These are phyloP conservation scores for Fraxinus albicans DNA, from an alignment of 305 asterid genomes.

Conservation along the genomic window DNA sequence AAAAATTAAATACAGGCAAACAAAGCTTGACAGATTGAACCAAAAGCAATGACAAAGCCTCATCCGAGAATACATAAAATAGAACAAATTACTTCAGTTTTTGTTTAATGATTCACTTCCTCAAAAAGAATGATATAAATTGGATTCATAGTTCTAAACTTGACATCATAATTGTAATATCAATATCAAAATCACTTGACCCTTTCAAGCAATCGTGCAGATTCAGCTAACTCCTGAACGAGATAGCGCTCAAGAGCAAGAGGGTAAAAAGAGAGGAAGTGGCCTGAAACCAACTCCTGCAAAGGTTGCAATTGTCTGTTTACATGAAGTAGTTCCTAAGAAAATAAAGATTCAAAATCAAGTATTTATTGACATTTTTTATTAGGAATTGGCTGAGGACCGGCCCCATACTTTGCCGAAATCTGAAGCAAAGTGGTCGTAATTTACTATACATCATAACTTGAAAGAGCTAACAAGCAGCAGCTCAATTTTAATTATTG, in stretches of 20 bases:
- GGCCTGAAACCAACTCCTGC: neutral
- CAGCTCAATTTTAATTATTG: neutral
- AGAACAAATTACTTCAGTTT: neutral
- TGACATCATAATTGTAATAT: neutral
- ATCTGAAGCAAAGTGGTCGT: slow-evolving; percentile 14
- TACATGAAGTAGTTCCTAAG: neutral
- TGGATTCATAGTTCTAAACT: neutral
- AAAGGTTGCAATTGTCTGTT: neutral
- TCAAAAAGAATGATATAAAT: neutral
- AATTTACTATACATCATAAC: slow-evolving; percentile 7
- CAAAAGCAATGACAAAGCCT: neutral
- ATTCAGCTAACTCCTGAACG: neutral
- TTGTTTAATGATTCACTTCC: neutral
- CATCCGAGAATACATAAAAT: neutral
- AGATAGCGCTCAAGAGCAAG: neutral
- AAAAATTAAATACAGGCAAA: neutral
- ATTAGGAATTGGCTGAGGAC: neutral
- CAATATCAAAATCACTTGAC: neutral
- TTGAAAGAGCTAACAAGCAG: slow-evolving; percentile 7
- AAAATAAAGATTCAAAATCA: neutral
- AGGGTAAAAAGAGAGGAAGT: neutral
- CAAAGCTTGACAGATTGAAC: neutral
- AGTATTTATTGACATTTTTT: neutral
- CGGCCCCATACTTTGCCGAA: neutral
- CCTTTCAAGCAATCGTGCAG: neutral